phyloP scores from a whole-genome alignment of 495 filamentous ascomycete genomes.

The Penicillium taxi region DNA sequence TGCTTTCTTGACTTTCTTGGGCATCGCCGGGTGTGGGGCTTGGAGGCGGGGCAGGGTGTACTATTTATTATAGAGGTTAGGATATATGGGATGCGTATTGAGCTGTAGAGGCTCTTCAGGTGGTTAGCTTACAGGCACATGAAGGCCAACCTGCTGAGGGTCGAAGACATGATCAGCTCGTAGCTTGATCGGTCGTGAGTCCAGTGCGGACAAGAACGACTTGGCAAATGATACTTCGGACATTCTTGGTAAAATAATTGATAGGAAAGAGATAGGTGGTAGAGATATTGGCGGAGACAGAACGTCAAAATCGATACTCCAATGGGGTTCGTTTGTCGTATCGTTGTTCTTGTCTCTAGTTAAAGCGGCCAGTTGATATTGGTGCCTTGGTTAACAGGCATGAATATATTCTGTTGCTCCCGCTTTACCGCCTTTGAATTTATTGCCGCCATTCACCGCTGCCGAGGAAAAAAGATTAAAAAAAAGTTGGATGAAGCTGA shows the following conservation, averaged over 20 bases:
- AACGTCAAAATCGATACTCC: too few species aligned
- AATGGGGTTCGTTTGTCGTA: too few species aligned
- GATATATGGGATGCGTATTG: not conserved
- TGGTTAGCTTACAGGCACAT: constrained; percentile 54
- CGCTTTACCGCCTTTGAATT: constrained; percentile 26
- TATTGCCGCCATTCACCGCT: constrained; percentile 30
- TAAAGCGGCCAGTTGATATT: too few species aligned
- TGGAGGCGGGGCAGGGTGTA: constrained; percentile 41
- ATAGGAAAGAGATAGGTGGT: too few species aligned
- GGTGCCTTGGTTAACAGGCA: constrained; percentile 7
- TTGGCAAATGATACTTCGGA: constrained; percentile 80
- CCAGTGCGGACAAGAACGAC: constrained; percentile 70
- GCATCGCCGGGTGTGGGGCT: constrained; percentile 40
- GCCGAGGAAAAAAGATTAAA: constrained; percentile 26
- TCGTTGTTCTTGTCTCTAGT: too few species aligned
- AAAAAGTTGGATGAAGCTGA: constrained; percentile 18
- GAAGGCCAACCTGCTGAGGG: constrained; percentile 60
- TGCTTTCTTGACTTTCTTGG: constrained; percentile 39
- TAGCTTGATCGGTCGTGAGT: constrained; percentile 68
- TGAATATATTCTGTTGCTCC: not conserved
- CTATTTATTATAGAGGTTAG: constrained; percentile 18
- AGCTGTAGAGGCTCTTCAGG: constrained; percentile 1
- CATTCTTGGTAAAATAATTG: too few species aligned
- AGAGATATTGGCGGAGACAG: too few species aligned
- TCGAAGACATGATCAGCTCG: constrained; percentile 80